Percentiles rank a stretch among this genome's conserved stretches.
These are phyloP conservation scores for Umbellularia californica DNA, from an alignment of 164 flowering plant genomes.

Conservation along the genomic window DNA sequence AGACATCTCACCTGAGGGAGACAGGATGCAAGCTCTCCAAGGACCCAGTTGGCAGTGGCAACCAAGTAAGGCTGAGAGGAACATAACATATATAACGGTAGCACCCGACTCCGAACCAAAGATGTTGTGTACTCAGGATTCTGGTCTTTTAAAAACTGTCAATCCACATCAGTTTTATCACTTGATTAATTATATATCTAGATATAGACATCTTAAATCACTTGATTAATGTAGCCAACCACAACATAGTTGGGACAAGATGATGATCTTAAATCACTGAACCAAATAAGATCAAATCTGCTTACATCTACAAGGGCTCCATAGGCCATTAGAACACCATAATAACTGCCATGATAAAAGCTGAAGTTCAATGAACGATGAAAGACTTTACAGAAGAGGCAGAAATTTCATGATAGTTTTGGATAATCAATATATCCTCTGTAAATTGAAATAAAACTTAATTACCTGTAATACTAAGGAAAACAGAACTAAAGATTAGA, in stretches of 20 bases:
- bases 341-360: slow-evolving; percentile 47
- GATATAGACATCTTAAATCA: slow-evolving; percentile 7
- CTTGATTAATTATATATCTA: not conserved
- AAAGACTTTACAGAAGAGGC: slow-evolving; percentile 2
- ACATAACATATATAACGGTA: slow-evolving; percentile 50
- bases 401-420: not conserved
- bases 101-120: slow-evolving; percentile 47
- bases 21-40: slow-evolving; percentile 77
- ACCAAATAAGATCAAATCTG: slow-evolving; percentile 7
- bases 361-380: slow-evolving; percentile 4
- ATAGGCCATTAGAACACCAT: slow-evolving; percentile 79
- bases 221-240: not conserved
- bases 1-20: slow-evolving; percentile 59
- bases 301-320: slow-evolving; percentile 78
- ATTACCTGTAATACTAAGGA: not conserved
- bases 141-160: slow-evolving; percentile 57
- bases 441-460: not conserved
- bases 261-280: slow-evolving; percentile 4
- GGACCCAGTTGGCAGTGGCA: slow-evolving; percentile 81
- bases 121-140: slow-evolving; percentile 38
- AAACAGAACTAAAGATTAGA: not conserved
- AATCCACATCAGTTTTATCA: not conserved
- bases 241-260: no score
- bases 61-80: slow-evolving; percentile 48
- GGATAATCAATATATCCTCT: not conserved